These are phyloP conservation scores for Setomelanomma holmii DNA, from an alignment of 2,329 filamentous ascomycete species.

Conservation along the genomic window DNA sequence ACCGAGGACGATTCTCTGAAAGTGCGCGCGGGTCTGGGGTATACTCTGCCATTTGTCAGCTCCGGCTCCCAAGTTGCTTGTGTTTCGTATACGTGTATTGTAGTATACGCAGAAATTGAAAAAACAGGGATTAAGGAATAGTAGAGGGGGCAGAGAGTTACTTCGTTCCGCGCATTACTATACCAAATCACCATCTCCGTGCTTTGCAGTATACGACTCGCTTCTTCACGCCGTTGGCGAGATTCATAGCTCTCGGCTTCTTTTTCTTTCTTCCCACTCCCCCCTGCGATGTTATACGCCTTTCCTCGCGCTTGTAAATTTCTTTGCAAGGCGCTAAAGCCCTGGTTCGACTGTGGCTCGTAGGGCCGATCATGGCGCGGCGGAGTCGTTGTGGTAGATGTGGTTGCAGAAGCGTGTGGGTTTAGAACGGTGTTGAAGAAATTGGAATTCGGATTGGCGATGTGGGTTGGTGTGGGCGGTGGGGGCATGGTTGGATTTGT, in stretches of 20 bases:
- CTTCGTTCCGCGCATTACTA: slow-evolving; percentile 41
- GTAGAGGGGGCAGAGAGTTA: slow-evolving; percentile 16
- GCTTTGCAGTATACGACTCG: slow-evolving; percentile 42
- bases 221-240: slow-evolving; percentile 37
- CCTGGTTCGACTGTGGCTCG: neutral
- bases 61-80: too few species aligned
- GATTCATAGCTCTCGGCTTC: slow-evolving; percentile 33
- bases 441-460: slow-evolving; percentile 4
- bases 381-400: neutral
- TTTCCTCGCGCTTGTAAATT: slow-evolving; percentile 38
- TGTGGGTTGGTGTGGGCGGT: slow-evolving; percentile 3
- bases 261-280: neutral
- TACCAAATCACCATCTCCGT: slow-evolving; percentile 49
- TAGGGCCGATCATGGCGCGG: neutral
- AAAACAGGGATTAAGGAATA: slow-evolving; percentile 1
- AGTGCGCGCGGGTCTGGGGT: slow-evolving; percentile 39
- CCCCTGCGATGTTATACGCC: neutral
- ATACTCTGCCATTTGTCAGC: too few species aligned
- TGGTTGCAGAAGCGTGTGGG: neutral
- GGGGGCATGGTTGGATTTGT: slow-evolving; percentile 7
- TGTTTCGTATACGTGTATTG: too few species aligned
- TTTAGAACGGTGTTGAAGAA: slow-evolving; percentile 15
- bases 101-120: too few species aligned
- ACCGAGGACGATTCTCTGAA: slow-evolving; percentile 41
- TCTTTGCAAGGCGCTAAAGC: slow-evolving; percentile 31